Percentiles rank a stretch among this genome's conserved stretches.
Evolutionary conservation across 2,329 filamentous ascomycete species (phyloP).

Genomic region (Colletotrichum aenigma): DNA sequence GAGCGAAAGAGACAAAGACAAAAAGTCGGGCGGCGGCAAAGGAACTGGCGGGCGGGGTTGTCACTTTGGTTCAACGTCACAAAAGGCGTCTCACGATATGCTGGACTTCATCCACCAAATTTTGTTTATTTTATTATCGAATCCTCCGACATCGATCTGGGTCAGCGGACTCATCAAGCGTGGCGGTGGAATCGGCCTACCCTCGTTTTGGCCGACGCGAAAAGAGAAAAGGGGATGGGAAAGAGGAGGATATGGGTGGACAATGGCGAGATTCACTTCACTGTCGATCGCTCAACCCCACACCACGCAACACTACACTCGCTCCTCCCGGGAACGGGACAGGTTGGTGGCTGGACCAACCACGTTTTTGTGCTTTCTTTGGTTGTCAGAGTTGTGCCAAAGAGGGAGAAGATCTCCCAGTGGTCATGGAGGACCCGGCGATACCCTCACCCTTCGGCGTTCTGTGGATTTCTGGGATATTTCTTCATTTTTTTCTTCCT

Average conservation of each 20-base stretch:
- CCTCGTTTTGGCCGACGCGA: not conserved
- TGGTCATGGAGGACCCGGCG: constrained; percentile 19
- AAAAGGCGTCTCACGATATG: constrained; percentile 12
- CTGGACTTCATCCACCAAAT: constrained; percentile 2
- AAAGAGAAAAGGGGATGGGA: not conserved
- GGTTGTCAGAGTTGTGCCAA: not conserved
- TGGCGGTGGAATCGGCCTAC: not conserved
- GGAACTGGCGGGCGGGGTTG: constrained; percentile 9
- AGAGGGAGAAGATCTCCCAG: constrained; percentile 13
- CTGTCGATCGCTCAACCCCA: constrained; percentile 10
- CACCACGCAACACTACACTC: not conserved
- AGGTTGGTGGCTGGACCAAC: constrained; percentile 7
- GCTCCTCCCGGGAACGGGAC: not conserved
- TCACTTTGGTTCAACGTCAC: constrained; percentile 12
- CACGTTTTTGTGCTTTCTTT: not conserved
- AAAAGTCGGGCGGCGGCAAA: constrained; percentile 11
- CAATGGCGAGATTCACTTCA: not conserved
- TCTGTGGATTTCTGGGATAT: not conserved
- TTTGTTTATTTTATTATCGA: not conserved
- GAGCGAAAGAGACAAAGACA: constrained; percentile 18
- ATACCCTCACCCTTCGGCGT: constrained; percentile 23
- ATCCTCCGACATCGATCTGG: not conserved
- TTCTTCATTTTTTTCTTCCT: not conserved
- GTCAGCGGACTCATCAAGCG: not conserved
- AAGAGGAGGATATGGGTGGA: not conserved